These are phyloP conservation scores for Balakata baccata DNA, from an alignment of 345 rosid species.

Conservation along the genomic window DNA sequence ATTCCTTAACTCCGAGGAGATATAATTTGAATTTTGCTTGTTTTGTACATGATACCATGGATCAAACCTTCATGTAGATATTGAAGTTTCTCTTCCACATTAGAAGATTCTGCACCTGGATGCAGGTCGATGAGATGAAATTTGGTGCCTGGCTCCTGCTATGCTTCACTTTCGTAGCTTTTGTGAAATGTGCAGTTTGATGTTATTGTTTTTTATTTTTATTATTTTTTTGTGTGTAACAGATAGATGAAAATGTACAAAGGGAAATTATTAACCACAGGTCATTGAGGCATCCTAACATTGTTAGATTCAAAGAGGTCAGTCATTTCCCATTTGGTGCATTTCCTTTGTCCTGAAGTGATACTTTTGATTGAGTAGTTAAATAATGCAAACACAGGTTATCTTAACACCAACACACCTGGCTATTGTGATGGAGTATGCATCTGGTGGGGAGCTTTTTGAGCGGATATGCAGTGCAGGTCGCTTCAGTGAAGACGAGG, in stretches of 20 bases:
- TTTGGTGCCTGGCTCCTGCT: neutral
- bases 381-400: conserved; percentile 42
- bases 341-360: neutral
- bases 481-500: conserved; percentile 93
- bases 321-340: neutral
- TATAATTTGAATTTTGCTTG: neutral
- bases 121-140: neutral
- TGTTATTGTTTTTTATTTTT: neutral
- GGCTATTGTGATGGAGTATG: conserved; percentile 95
- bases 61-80: too few species aligned
- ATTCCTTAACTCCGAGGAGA: neutral
- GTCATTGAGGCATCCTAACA: conserved; percentile 89
- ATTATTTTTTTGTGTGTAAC: conserved; percentile 24
- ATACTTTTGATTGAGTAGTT: conserved; percentile 8
- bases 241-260: conserved; percentile 93
- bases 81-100: neutral
- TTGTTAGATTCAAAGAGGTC: conserved; percentile 95
- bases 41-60: too few species aligned
- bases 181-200: neutral
- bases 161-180: neutral
- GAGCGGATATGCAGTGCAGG: conserved; percentile 84
- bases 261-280: conserved; percentile 95
- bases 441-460: conserved; percentile 91
- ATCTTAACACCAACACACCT: conserved; percentile 90
- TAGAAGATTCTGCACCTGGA: neutral